Evolutionary conservation across 1,284 basidiomycete species (phyloP).

Genomic region (Trichosporon faecale): DNA sequence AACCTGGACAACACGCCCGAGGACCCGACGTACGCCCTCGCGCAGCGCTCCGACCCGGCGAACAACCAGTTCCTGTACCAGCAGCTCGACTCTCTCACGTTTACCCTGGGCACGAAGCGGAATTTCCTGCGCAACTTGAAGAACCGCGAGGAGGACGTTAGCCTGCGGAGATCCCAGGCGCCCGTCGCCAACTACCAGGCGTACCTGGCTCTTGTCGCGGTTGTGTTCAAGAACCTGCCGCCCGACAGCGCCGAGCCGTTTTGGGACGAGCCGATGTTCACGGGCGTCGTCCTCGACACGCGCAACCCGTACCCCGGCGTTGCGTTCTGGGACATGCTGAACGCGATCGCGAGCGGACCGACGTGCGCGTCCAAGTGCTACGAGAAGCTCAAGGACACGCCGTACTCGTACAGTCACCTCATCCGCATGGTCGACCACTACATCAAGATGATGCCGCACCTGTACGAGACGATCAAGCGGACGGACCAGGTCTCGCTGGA

Average conservation of each 20-base stretch:
- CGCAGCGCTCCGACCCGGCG: slow-evolving; percentile 58
- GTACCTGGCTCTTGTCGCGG: slow-evolving; percentile 75
- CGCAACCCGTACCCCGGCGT: slow-evolving; percentile 69
- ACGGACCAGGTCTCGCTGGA: slow-evolving; percentile 30
- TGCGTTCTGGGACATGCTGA: slow-evolving; percentile 82
- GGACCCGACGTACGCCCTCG: slow-evolving; percentile 62
- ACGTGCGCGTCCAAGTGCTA: slow-evolving; percentile 61
- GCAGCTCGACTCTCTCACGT: slow-evolving; percentile 68
- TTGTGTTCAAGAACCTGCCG: slow-evolving; percentile 70
- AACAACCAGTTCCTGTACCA: slow-evolving; percentile 58
- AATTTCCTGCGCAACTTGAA: slow-evolving; percentile 87
- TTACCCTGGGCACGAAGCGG: slow-evolving; percentile 72
- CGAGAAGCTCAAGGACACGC: slow-evolving; percentile 43
- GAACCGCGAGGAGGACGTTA: slow-evolving; percentile 80
- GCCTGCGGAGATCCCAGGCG: slow-evolving; percentile 56
- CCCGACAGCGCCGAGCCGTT: slow-evolving; percentile 74
- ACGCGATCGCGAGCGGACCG: slow-evolving; percentile 77
- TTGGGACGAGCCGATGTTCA: slow-evolving; percentile 73
- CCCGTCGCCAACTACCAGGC: slow-evolving; percentile 66
- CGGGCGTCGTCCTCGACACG: slow-evolving; percentile 78
- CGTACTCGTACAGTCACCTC: slow-evolving; percentile 34
- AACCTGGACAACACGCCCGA: slow-evolving; percentile 43
- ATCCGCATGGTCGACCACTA: slow-evolving; percentile 48
- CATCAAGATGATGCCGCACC: slow-evolving; percentile 41
- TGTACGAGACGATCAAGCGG: slow-evolving; percentile 40